Evolutionary conservation across 1,139 yeast species (phyloP), one percentile per base, ranked within the genome.

Genomic region (Geotrichum bryndzae): DNA sequence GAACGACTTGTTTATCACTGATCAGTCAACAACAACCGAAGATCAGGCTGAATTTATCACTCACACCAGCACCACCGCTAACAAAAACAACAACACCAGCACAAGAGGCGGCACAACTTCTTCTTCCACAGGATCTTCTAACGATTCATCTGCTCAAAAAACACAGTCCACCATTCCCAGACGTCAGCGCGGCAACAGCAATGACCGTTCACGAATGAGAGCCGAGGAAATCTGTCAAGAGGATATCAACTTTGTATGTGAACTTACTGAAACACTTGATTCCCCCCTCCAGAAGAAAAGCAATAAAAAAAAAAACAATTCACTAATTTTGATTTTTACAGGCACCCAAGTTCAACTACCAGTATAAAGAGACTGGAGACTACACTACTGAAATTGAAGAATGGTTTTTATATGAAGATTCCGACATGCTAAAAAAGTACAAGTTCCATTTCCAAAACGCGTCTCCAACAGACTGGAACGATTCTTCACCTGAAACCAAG

Each of bases 341-440:
- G 50, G 60, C 67, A 8, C 73, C 74, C 13, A 69, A 69, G 55
- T 69, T 70, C 60, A 64, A 65, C 41, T 73, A 72, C 58, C 59
- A 62, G 54, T 74, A 72, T 59, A 31, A 57, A 1, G 74, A 72
- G 27, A 62, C 66, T 1, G 74, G 72, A 18, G 56, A 64, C 7
- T 58, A 66, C 33, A 62, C 57, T 22, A 56, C 62, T 1, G 77
- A 75, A 60, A 56, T 75, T 38, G 73, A 73, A 55, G 78, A 75
- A 52, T 75, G 78, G 77, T 74, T 73, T 61, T 69, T 68, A 22
- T 69, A 69, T 58, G 66, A 65, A 31, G 72, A 73, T 46, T 64
- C 65, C 55, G 67, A 68, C 41, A 65, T 69, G 3, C 63, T 79
- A 23, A 74, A 73, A 8, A 53, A 53, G n/a, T 33, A 63, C 11